A percentile compares a stretch with the other conserved stretches of the same genome.
These are phyloP conservation scores for Candida mesenterica DNA, from an alignment of 1,139 yeast genomes.

Conservation along the genomic window DNA sequence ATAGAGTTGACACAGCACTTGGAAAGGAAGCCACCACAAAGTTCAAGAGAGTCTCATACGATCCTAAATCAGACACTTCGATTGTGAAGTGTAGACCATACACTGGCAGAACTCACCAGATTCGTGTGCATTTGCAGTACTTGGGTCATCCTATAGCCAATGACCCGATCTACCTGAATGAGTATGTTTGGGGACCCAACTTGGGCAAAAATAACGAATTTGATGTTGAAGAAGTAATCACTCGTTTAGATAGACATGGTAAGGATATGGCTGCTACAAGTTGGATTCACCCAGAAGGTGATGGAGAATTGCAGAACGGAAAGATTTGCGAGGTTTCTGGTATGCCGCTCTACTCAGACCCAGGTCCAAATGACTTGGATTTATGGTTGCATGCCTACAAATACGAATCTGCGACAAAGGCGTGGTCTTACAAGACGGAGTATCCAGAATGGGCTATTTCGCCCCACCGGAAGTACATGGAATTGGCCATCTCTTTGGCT, in stretches of 20 bases:
- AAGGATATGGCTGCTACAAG: slow-evolving; percentile 65
- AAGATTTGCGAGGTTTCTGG: slow-evolving; percentile 65
- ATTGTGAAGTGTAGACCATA: slow-evolving; percentile 80
- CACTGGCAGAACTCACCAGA: slow-evolving; percentile 95
- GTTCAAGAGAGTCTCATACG: slow-evolving; percentile 59
- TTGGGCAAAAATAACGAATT: slow-evolving; percentile 56
- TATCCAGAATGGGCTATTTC: slow-evolving; percentile 86
- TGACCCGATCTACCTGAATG: slow-evolving; percentile 79
- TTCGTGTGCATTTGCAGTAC: slow-evolving; percentile 85
- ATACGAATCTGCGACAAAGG: slow-evolving; percentile 55
- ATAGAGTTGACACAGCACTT: slow-evolving; percentile 56
- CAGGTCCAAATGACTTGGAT: slow-evolving; percentile 81
- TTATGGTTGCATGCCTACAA: slow-evolving; percentile 88
- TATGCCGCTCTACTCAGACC: slow-evolving; percentile 79
- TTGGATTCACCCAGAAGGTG: slow-evolving; percentile 57
- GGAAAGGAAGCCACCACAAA: slow-evolving; percentile 67
- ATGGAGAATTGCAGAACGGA: slow-evolving; percentile 62
- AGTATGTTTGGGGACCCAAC: slow-evolving; percentile 66
- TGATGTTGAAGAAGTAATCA: slow-evolving; percentile 44
- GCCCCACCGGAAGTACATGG: slow-evolving; percentile 55
- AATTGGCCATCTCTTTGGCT: slow-evolving; percentile 73
- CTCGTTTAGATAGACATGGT: slow-evolving; percentile 61
- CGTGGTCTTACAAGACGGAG: slow-evolving; percentile 78
- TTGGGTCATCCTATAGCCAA: slow-evolving; percentile 91
- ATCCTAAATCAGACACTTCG: slow-evolving; percentile 55